Evolutionary conservation across 1,284 basidiomycete genomes (phyloP).

Genomic region (Somion occarium): DNA sequence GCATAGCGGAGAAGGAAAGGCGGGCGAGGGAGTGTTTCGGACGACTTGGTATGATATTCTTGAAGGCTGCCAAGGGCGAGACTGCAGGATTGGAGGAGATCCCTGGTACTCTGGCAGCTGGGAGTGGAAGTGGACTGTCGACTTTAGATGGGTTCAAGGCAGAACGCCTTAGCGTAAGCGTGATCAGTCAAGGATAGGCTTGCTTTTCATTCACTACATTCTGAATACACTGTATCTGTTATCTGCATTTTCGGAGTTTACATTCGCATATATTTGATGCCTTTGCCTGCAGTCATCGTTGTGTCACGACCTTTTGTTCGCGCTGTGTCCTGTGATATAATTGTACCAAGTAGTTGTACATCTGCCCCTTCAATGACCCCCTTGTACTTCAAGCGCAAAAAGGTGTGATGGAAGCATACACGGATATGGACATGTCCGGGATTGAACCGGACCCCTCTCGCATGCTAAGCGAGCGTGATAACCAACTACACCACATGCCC

Average conservation of each 20-base stretch:
- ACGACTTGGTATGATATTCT: slow-evolving; percentile 17
- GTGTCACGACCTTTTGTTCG: too few relatives aligned
- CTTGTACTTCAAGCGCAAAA: background rate
- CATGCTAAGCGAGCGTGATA: slow-evolving; percentile 5
- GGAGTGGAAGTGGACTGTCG: background rate
- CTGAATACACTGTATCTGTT: background rate
- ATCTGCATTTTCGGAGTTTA: too few relatives aligned
- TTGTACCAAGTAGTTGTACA: too few relatives aligned
- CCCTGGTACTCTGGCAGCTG: background rate
- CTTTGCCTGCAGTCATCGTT: too few relatives aligned
- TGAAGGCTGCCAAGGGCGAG: slow-evolving; percentile 21
- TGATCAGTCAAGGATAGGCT: background rate
- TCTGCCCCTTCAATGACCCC: background rate
- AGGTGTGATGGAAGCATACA: background rate
- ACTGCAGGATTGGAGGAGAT: background rate
- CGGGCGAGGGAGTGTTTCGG: slow-evolving; percentile 19
- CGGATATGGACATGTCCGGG: slow-evolving; percentile 1
- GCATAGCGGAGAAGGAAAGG: slow-evolving; percentile 16
- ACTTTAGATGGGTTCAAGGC: background rate
- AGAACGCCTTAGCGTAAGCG: background rate
- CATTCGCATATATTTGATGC: too few relatives aligned
- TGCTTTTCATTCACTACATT: background rate
- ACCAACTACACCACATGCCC: slow-evolving; percentile 5
- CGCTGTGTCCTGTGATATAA: too few relatives aligned
- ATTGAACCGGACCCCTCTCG: slow-evolving; percentile 5